Evolutionary conservation across 23 red algal species (phyloP).

Genomic region (Gracilaria domingensis): DNA sequence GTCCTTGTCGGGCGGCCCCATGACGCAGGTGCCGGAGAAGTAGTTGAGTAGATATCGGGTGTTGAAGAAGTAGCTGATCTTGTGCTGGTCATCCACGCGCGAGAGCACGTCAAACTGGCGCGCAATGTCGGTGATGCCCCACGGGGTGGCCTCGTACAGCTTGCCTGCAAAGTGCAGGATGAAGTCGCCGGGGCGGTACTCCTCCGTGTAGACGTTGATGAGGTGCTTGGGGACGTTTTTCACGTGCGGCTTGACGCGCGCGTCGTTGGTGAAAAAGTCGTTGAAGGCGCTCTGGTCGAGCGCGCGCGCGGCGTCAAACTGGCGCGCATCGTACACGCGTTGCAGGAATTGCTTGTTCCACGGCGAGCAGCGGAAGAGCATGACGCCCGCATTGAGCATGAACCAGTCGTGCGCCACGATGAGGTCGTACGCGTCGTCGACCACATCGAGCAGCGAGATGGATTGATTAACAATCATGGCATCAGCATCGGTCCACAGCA

Average conservation of each 20-base stretch:
- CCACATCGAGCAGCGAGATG: constrained; percentile 58
- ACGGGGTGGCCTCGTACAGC: constrained; percentile 89
- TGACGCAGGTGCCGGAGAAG: constrained; percentile 85
- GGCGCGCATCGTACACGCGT: constrained; percentile 71
- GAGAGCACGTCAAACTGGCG: constrained; percentile 89
- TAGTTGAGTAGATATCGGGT: constrained; percentile 86
- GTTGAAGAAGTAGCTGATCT: constrained; percentile 78
- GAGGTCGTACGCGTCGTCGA: constrained; percentile 91
- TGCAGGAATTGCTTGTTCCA: constrained; percentile 86
- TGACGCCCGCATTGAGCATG: constrained; percentile 93
- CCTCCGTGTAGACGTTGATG: constrained; percentile 95
- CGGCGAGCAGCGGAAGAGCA: constrained; percentile 77
- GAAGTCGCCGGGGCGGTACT: constrained; percentile 92
- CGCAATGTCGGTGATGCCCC: constrained; percentile 83
- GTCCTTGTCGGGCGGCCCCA: constrained; percentile 57
- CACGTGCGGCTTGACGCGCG: constrained; percentile 59
- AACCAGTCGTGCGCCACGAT: constrained; percentile 90
- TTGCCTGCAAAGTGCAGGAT: constrained; percentile 94
- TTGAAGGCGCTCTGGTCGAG: constrained; percentile 85
- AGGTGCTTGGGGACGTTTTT: constrained; percentile 80
- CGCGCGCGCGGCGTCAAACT: constrained; percentile 82
- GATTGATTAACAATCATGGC: constrained; percentile 88
- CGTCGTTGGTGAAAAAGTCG: constrained; percentile 61
- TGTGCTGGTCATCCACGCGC: constrained; percentile 61
- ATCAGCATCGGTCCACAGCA: constrained; percentile 93